Base-by-base conservation (phyloP, 2,329 filamentous ascomycete genomes). In the Fusarium musae region DNA sequence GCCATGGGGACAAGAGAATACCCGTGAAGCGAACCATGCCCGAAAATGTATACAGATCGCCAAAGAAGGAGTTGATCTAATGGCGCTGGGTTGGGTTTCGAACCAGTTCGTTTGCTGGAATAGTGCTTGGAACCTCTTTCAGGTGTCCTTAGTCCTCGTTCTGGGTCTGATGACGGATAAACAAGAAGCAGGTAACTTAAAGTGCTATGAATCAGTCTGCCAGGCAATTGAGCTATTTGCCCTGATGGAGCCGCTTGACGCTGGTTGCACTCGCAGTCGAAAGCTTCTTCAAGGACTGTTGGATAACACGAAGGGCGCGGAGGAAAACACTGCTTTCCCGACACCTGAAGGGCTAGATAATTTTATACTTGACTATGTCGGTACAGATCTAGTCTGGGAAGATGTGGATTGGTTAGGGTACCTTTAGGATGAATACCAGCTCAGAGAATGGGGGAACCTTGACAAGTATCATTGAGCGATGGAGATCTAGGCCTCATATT, bases 81-180 rank as follows among this genome's bases (percentile, higher is more conserved):
- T 50, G 8, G 4, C 16, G 0, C 0, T 23, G 4, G 47, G 23
- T 23, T 50, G 47, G 47, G 47, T 5, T 3, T 23, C 47, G 4
- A 50, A 50, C 30, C 47, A 50, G 16, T 50, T 50, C 8, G 11
- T 50, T 7, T 50, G 47, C 11, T 50, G 47, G 47, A 50, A 50
- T 2, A 50, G 47, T 16, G 47, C 47, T 8, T 50, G 47, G 47
- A 50, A 34, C 10, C 16, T 50, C 1, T 50, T 50, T 13, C 47
- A 50, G 2, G 47, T 50, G 8, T 23, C 47, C 23, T 50, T 50
- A 2, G 47, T 19, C 16, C 47, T 50, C 2, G 47, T 50, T 15
- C 11, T 50, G 2, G 47, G 47, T 3, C 11, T 50, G 1, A 50
- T 50, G 11, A 23, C 47, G 0, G 47, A 50, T 11, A 34, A 10